A percentile compares a stretch with the other conserved stretches of the same genome.
phyloP scores from a whole-genome alignment of 2,329 filamentous ascomycete species.

The Teratosphaeria viscida region DNA sequence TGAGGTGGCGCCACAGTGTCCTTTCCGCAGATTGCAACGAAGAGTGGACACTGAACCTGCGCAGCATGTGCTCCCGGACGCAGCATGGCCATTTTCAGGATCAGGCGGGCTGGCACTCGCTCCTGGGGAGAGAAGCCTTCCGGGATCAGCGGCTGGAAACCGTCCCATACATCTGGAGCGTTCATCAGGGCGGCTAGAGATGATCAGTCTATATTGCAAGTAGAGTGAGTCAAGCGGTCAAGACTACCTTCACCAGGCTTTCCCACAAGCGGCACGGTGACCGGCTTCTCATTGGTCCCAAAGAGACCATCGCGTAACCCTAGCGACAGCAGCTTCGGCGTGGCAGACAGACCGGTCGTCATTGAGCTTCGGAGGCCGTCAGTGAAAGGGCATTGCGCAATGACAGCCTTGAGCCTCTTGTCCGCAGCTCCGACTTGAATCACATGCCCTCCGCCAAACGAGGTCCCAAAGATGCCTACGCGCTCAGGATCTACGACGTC shows the following conservation, averaged over 20 bases:
- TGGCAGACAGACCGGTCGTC: neutral
- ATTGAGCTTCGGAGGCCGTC: neutral
- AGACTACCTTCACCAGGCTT: conserved; percentile 17
- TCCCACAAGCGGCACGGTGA: conserved; percentile 21
- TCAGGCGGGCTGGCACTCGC: conserved; percentile 2
- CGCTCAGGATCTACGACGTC: conserved; percentile 22
- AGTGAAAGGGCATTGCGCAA: conserved; percentile 22
- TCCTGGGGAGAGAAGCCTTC: conserved; percentile 13
- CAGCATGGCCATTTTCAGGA: neutral
- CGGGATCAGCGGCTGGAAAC: neutral
- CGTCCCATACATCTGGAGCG: neutral
- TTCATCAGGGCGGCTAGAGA: neutral
- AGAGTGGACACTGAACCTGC: conserved; percentile 21
- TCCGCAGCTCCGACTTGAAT: conserved; percentile 30
- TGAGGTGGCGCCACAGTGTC: conserved; percentile 31
- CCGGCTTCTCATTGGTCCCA: conserved; percentile 1
- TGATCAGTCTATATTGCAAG: conserved; percentile 12
- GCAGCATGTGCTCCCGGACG: neutral
- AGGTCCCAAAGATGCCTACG: conserved; percentile 30
- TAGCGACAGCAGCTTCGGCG: neutral
- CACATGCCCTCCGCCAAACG: conserved; percentile 31
- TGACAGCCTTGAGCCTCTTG: conserved; percentile 30
- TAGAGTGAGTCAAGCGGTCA: conserved; percentile 25
- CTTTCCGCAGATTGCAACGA: conserved; percentile 27
- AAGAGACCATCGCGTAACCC: neutral